Evolutionary conservation across 129 eudicot genomes (phyloP), one percentile per base, ranked within the genome.

Genomic region (Solidago caesia): DNA sequence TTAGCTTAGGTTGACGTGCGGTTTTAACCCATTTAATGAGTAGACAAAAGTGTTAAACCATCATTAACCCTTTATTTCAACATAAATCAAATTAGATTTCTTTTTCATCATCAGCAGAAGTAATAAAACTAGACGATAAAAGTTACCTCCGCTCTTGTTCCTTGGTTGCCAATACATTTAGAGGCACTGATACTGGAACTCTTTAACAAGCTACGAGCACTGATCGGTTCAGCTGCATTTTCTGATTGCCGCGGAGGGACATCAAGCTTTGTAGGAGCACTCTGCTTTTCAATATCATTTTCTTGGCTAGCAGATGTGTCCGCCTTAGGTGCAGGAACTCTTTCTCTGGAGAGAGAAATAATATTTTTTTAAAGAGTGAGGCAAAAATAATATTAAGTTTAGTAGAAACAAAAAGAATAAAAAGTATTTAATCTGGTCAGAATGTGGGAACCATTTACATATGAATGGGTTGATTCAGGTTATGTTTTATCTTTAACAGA

Each of bases 181-280:
- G 98, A 93, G 73, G 87, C 98, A 79, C 98, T 93, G 51, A 93
- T 93, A 69, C 96, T 93, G 65, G 97, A 91, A 86, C 98, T 93
- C 86, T 93, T 93, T 66, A 90, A 79, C 83, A 93, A 78, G 87
- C 96, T 92, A 64, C 96, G 88, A 68, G 96, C 90, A 65, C 92
- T 90, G 43, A 41, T 78, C 8, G 77, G 84, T 33, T 64, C 77
- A 70, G 44, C 58, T 68, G 68, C 72, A 64, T 67, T 55, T 44
- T 84, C 88, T 10, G 88, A 72, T 63, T 75, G 74, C 51, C 81
- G 66, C n/a, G 80, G 91, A 60, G 96, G 96, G 74, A 89, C 82
- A 44, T 90, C 77, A 72, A 77, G 80, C 67, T 82, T 88, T 59
- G 90, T 77, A 65, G 86, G 83, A 80, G 82, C 80, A 62, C 75